phyloP scores from a whole-genome alignment of 2,329 filamentous ascomycete genomes.

The Colletotrichum ledebouriae region DNA sequence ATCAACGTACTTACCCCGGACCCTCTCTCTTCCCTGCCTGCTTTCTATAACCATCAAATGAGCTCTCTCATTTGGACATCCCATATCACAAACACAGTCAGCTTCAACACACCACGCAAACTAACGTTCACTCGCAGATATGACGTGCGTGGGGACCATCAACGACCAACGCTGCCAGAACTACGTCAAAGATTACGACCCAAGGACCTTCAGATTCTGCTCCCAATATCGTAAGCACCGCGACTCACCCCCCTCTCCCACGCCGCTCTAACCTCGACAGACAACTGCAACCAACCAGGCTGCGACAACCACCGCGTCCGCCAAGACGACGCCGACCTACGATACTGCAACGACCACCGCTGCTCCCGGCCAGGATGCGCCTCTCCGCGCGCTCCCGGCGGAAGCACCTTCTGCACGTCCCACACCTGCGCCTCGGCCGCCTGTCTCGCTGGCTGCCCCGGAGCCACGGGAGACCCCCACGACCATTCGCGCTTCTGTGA shows the following conservation, averaged over 20 bases:
- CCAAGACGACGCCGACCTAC: conserved; percentile 42
- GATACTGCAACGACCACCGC: conserved; percentile 49
- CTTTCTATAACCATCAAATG: too few relatives aligned
- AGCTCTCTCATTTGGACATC: neutral
- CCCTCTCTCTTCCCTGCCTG: neutral
- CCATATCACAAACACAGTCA: neutral
- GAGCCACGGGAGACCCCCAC: conserved; percentile 37
- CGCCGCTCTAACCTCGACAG: conserved; percentile 32
- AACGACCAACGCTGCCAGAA: conserved; percentile 36
- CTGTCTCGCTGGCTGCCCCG: conserved; percentile 46
- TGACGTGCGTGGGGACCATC: conserved; percentile 30
- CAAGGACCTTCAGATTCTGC: conserved; percentile 37
- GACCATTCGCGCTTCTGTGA: conserved; percentile 48
- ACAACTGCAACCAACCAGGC: conserved; percentile 47
- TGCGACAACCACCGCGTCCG: conserved; percentile 46
- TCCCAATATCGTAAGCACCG: conserved; percentile 33
- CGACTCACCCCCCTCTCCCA: neutral
- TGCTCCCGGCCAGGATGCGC: conserved; percentile 47
- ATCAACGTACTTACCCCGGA: conserved; percentile 27
- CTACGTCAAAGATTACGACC: conserved; percentile 40
- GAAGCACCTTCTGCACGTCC: conserved; percentile 44
- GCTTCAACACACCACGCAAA: neutral
- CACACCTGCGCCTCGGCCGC: conserved; percentile 48
- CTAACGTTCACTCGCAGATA: conserved; percentile 1
- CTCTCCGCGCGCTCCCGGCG: conserved; percentile 21